Conservation (phyloP, 805 yeast genomes). For the Starmerella sirachaensis region DNA sequence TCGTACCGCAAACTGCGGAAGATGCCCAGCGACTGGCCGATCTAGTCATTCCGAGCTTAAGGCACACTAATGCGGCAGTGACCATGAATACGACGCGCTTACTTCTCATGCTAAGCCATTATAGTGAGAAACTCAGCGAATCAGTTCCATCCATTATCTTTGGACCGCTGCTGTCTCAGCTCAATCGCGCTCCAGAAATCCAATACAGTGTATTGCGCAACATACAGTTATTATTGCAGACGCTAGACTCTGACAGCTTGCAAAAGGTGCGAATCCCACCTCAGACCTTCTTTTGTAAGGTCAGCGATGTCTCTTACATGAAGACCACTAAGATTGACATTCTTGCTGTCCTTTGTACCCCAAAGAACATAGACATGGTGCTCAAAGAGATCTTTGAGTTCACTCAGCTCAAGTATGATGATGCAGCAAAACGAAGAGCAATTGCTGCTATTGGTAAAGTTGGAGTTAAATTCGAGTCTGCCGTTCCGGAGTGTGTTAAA, state of each 20-base stretch:
- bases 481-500: constrained; percentile 53
- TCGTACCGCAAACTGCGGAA: constrained; percentile 54
- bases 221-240: constrained; percentile 43
- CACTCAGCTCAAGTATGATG: constrained; percentile 67
- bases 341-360: constrained; percentile 60
- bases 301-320: constrained; percentile 75
- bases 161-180: constrained; percentile 52
- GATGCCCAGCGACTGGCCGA: constrained; percentile 62
- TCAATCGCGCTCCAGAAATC: constrained; percentile 49
- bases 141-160: constrained; percentile 55
- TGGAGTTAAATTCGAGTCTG: constrained; percentile 58
- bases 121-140: constrained; percentile 45
- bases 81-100: constrained; percentile 65
- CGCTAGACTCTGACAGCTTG: constrained; percentile 28
- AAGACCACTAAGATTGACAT: constrained; percentile 86
- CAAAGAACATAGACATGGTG: constrained; percentile 46
- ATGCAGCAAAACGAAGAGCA: constrained; percentile 76
- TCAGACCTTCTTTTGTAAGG: constrained; percentile 61
- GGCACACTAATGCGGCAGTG: constrained; percentile 70
- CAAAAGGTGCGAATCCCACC: constrained; percentile 8
- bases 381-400: constrained; percentile 71
- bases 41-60: constrained; percentile 53
- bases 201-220: constrained; percentile 76
- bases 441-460: constrained; percentile 81
- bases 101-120: constrained; percentile 61